Percentiles rank a stretch among this genome's conserved stretches.
Conservation (phyloP, 495 filamentous ascomycete genomes). For the Massariosphaeria phaeospora region DNA sequence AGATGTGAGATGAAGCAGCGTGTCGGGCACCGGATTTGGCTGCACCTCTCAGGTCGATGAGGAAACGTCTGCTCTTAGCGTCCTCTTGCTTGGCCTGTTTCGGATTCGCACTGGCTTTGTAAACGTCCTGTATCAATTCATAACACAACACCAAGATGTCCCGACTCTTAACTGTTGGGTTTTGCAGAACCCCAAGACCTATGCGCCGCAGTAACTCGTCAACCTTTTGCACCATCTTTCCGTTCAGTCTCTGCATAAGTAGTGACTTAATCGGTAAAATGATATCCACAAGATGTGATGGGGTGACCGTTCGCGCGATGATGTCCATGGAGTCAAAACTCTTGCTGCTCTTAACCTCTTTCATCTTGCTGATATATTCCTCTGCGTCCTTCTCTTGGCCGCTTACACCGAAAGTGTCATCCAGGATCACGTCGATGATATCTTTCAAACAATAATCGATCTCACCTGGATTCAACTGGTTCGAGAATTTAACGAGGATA, state of each 20-base stretch:
- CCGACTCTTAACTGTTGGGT: conserved; percentile 65
- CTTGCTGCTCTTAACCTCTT: conserved; percentile 95
- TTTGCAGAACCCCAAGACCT: conserved; percentile 72
- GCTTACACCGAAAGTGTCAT: conserved; percentile 94
- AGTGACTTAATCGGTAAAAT: conserved; percentile 70
- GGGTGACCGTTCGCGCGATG: conserved; percentile 71
- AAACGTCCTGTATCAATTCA: conserved; percentile 82
- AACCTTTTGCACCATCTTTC: conserved; percentile 75
- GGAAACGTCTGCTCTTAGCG: conserved; percentile 62
- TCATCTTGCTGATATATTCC: conserved; percentile 91
- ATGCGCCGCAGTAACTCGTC: conserved; percentile 86
- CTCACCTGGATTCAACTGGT: conserved; percentile 72
- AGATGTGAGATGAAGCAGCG: conserved; percentile 66
- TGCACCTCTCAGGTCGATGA: conserved; percentile 67
- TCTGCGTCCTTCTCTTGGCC: conserved; percentile 97
- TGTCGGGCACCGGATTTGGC: conserved; percentile 62
- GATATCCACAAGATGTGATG: conserved; percentile 67
- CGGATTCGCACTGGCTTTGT: conserved; percentile 49
- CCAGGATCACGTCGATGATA: conserved; percentile 82
- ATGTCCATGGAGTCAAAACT: conserved; percentile 97
- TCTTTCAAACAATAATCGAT: conserved; percentile 81
- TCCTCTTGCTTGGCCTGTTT: conserved; percentile 41
- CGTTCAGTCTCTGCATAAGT: conserved; percentile 73
- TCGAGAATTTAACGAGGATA: conserved; percentile 61
- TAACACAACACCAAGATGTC: conserved; percentile 89